A percentile compares a stretch with the other conserved stretches of the same genome.
These are phyloP conservation scores for Fusarium metavorans DNA, from an alignment of 2,329 filamentous ascomycete species.

Conservation along the genomic window DNA sequence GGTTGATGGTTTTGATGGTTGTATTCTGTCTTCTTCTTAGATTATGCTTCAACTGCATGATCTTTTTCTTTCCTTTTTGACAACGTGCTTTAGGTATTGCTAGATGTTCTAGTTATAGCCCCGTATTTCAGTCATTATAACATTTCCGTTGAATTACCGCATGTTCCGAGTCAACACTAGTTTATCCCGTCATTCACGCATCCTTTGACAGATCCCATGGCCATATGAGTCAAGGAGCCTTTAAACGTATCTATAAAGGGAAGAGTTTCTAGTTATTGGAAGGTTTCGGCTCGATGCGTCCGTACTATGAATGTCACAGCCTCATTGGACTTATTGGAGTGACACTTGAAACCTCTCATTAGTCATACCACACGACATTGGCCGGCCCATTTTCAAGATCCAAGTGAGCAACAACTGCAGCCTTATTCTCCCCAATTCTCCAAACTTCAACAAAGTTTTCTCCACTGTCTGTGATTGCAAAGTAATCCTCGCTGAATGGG, in stretches of 20 bases:
- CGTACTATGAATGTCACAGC: too few relatives aligned
- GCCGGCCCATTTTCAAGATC: slow-evolving; percentile 1
- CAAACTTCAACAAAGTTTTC: slow-evolving; percentile 3
- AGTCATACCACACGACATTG: background rate
- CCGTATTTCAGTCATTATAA: background rate
- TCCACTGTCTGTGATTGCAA: slow-evolving; percentile 27
- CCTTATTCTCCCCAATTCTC: background rate
- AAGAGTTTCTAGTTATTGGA: too few relatives aligned
- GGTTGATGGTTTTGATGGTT: background rate
- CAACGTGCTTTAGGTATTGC: background rate
- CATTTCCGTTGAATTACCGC: too few relatives aligned
- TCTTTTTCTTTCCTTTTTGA: background rate
- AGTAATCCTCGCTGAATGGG: slow-evolving; percentile 18
- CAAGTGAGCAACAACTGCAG: background rate
- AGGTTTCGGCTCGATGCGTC: too few relatives aligned
- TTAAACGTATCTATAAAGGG: too few relatives aligned
- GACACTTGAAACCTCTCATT: background rate
- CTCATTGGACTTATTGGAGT: too few relatives aligned
- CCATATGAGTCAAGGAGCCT: too few relatives aligned
- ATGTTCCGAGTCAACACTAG: too few relatives aligned
- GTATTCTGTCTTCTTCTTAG: background rate
- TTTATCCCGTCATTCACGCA: too few relatives aligned
- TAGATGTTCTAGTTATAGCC: background rate
- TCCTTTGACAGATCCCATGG: too few relatives aligned
- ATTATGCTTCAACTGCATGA: background rate